These are phyloP conservation scores for Geum urbanum DNA, from an alignment of 306 rosid species.

Conservation along the genomic window DNA sequence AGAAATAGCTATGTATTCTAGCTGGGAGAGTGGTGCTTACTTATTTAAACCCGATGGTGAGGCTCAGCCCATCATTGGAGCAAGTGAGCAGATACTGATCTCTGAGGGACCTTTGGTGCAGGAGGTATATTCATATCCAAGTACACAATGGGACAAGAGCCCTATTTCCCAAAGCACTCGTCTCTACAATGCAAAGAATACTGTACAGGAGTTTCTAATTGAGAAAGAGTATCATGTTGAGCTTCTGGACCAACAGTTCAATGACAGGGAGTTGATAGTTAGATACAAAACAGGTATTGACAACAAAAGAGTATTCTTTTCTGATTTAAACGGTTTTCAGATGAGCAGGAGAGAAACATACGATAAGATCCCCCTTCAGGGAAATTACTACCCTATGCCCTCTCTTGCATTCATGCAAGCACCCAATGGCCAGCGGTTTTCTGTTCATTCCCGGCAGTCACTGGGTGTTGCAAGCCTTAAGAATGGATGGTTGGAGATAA, in stretches of 20 bases:
- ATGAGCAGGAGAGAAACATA: conserved; percentile 96
- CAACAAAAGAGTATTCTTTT: conserved; percentile 68
- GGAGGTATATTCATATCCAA: conserved; percentile 84
- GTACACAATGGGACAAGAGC: conserved; percentile 59
- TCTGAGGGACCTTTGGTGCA: conserved; percentile 76
- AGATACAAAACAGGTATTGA: conserved; percentile 78
- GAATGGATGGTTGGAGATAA: conserved; percentile 90
- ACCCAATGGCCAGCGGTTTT: conserved; percentile 71
- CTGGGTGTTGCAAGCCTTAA: conserved; percentile 91
- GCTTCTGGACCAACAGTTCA: conserved; percentile 54
- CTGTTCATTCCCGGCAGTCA: conserved; percentile 85
- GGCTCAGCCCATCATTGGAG: conserved; percentile 57
- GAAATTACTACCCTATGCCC: conserved; percentile 96
- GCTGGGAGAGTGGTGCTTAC: conserved; percentile 85
- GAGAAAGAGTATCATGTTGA: conserved; percentile 99
- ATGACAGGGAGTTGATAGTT: conserved; percentile 84
- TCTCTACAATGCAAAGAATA: conserved; percentile 55
- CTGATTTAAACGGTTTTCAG: conserved; percentile 94
- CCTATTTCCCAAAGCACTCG: conserved; percentile 96
- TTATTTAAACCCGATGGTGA: conserved; percentile 80
- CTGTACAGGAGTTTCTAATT: conserved; percentile 60
- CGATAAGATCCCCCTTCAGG: conserved; percentile 89
- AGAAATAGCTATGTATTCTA: conserved; percentile 83
- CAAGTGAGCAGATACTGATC: conserved; percentile 66
- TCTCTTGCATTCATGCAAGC: conserved; percentile 84